Conservation (phyloP, 768 basidiomycete genomes). For the Boletus sp. region DNA sequence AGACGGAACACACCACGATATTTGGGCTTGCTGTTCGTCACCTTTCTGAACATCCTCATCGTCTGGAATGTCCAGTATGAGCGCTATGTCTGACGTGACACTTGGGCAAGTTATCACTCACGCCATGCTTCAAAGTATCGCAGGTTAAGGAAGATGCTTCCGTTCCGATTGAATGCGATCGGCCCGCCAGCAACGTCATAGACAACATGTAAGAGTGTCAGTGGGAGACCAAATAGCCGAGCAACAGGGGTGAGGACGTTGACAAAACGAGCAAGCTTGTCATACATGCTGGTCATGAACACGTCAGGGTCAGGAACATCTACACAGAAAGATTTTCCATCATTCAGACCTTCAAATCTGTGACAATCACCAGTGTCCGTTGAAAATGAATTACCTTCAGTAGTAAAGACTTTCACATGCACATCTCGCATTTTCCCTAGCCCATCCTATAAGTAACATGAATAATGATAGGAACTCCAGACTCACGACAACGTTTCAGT, state of each 20-base stretch:
- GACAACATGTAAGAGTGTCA: constrained; percentile 78
- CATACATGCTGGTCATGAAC: constrained; percentile 48
- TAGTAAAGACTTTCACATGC: not conserved
- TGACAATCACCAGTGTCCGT: not conserved
- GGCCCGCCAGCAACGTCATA: constrained; percentile 71
- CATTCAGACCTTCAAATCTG: not conserved
- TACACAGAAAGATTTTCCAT: not conserved
- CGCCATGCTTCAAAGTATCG: constrained; percentile 84
- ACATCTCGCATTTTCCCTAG: not conserved
- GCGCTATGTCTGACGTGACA: not conserved
- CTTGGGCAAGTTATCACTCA: constrained; percentile 44
- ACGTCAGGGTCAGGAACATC: constrained; percentile 25
- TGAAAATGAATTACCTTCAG: not conserved
- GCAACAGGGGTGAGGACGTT: constrained; percentile 64
- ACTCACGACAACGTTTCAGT: not conserved
- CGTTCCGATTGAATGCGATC: constrained; percentile 90
- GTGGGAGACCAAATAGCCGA: constrained; percentile 65
- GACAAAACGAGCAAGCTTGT: constrained; percentile 64
- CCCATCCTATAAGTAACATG: not conserved
- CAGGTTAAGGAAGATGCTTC: constrained; percentile 82
- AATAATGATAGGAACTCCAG: not conserved
- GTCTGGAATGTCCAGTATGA: not conserved
- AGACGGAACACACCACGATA: not conserved
- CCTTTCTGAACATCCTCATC: not conserved
- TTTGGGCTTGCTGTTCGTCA: not conserved